Base-by-base conservation (phyloP, 352 stramenopile species). In the Phytophthora chlamydospora region DNA sequence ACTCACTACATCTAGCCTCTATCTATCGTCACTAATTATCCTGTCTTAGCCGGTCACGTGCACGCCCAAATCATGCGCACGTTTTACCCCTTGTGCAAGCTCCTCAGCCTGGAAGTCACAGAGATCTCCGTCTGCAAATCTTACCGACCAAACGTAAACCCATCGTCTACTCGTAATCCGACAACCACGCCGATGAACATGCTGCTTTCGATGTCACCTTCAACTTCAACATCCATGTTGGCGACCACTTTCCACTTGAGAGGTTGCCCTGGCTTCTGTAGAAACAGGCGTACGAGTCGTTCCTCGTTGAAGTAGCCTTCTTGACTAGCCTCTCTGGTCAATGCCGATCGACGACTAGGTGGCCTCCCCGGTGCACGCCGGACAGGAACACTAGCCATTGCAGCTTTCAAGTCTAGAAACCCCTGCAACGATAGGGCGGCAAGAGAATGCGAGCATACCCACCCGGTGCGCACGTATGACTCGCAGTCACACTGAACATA, bases 1-100 rank as follows among this genome's bases (percentile, higher is more conserved):
- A 8, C 35, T 45, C 48, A 43, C 48, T 55, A 55, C 47, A 8
- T 53, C 47, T 55, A 55, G 47, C 47, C 47, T 43, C 21, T 56
- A 36, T 17, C 29, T 32, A 29, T 52, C 6, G n/a, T 40, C 14
- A 31, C n/a, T 40, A 31, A 3, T 6, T 2, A 16, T 6, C 16
- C 14, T 14, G 44, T 40, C 16, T 41, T 52, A 55, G 12, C 21
- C 35, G 6, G 46, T 44, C 21, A 48, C 38, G 2, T 33, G 36
- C 7, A 58, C 36, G 13, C 36, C 21, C 19, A 47, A n/a, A 17
- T 58, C 16, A 33, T 48, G 27, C 13, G 49, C 49, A 34, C 49
- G 33, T 3, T 40, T 58, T 7, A 48, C 35, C 16, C 21, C 36
- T 40, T 9, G 36, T 27, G 49, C 35, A 6, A 58, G 49, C 6